phyloP scores from a whole-genome alignment of 1,284 basidiomycete species.

The Sphaerobolus stellatus region DNA sequence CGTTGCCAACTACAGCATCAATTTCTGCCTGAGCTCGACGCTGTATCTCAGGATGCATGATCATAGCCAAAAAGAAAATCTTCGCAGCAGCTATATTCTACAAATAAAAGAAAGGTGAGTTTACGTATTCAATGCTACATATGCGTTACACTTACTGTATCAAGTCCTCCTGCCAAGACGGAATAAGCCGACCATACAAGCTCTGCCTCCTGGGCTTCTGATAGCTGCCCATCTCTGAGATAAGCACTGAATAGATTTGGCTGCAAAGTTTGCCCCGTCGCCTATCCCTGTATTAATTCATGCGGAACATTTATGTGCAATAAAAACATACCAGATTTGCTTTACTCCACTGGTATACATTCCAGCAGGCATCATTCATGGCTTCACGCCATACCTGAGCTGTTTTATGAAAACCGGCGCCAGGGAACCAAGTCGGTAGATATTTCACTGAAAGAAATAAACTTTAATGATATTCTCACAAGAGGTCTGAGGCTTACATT shows the following conservation, averaged over 20 bases:
- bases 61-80: slow-evolving; percentile 28
- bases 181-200: slow-evolving; percentile 13
- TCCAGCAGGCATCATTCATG: neutral
- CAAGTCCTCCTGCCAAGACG: slow-evolving; percentile 10
- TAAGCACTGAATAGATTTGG: neutral
- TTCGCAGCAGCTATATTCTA: slow-evolving; percentile 15
- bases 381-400: slow-evolving; percentile 1
- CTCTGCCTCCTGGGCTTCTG: neutral
- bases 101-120: neutral
- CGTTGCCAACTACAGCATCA: slow-evolving; percentile 33
- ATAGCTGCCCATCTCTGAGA: neutral
- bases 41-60: slow-evolving; percentile 35
- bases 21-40: slow-evolving; percentile 36
- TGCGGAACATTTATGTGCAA: neutral
- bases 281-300: neutral
- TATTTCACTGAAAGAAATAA: slow-evolving; percentile 1
- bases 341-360: slow-evolving; percentile 6
- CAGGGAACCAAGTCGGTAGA: slow-evolving; percentile 20
- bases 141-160: slow-evolving; percentile 8
- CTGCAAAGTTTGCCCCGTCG: neutral
- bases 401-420: slow-evolving; percentile 13
- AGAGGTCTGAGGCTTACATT: neutral
- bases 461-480: neutral
- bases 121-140: neutral
- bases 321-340: slow-evolving; percentile 12